Base-by-base conservation (phyloP, 495 filamentous ascomycete genomes). In the Penicillium nucicola region DNA sequence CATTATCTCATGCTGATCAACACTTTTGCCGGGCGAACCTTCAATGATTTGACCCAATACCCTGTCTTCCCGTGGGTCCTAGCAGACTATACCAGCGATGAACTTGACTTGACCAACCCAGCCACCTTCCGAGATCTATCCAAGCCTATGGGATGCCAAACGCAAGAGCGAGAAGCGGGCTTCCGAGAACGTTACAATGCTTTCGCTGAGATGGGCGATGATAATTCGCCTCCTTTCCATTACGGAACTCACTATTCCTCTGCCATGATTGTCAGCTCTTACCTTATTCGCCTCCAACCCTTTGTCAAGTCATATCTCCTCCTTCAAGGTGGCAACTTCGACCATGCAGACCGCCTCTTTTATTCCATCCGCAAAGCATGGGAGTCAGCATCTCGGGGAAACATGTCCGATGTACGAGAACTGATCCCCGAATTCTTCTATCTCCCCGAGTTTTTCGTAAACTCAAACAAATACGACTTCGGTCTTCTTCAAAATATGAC, bases 211-310 rank as follows among this genome's bases (percentile, higher is more conserved):
- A 95, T 97, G 80, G 89, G 85, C 34, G 92, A 93, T 58, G 75
- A 82, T 8, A 80, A 80, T 31, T 72, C 80, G 9, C 86, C 86
- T 13, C 86, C 95, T 3, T 98, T 97, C 63, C 95, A 98, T 66
- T 97, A 97, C 61, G 93, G 93, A 34, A 98, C 93, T 5, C 93
- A 98, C 64, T 98, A 97, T 67, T 97, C 95, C 17, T 97, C 93
- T 5, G 95, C 93, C 15, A 98, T 97, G 93, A 97, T 96, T 44
- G 93, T 98, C 19, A 86, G 90, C 23, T 96, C 92, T 0, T 98
- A 96, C 60, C 79, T 98, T 36, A 97, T 97, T 55, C 86, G 93
- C 5, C 75, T 98, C 11, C 92, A 96, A 53, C 93, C 93, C 0
- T 98, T 97, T 65, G 91, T 96, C 44, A 88, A 96, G 58, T 96